Evolutionary conservation across 225 moss, liverwort and hornwort species (phyloP).

Genomic region (Polytrichum formosum): DNA sequence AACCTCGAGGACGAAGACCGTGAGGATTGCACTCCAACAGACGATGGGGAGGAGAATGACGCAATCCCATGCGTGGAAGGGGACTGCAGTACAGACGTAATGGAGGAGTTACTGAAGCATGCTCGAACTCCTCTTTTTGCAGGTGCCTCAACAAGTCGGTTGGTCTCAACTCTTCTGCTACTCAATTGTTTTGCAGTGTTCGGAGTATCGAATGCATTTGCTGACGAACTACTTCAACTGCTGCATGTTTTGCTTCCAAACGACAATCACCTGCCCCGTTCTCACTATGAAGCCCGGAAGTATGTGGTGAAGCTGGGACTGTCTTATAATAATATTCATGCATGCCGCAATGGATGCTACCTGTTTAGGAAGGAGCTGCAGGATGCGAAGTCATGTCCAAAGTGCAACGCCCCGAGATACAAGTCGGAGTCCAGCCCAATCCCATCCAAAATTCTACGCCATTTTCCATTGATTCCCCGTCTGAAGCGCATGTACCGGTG

Average conservation of each 20-base stretch:
- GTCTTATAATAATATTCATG: background rate
- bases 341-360: background rate
- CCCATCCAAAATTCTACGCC: background rate
- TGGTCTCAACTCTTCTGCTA: no score
- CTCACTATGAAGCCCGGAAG: background rate
- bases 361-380: background rate
- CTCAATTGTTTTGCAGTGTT: no score
- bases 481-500: constrained; percentile 6
- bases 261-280: background rate
- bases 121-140: no score
- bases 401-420: background rate
- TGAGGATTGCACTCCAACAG: no score
- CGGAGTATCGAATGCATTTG: no score
- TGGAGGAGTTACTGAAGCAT: no score
- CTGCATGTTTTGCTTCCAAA: background rate
- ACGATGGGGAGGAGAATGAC: no score
- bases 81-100: no score
- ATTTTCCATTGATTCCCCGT: constrained; percentile 3
- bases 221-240: no score
- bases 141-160: no score
- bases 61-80: no score
- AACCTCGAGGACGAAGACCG: no score
- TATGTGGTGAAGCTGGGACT: background rate
- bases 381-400: background rate
- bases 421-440: constrained; percentile 2